These are phyloP conservation scores for Papiliotrema nemorosa DNA, from an alignment of 1,284 basidiomycete genomes.

Conservation along the genomic window DNA sequence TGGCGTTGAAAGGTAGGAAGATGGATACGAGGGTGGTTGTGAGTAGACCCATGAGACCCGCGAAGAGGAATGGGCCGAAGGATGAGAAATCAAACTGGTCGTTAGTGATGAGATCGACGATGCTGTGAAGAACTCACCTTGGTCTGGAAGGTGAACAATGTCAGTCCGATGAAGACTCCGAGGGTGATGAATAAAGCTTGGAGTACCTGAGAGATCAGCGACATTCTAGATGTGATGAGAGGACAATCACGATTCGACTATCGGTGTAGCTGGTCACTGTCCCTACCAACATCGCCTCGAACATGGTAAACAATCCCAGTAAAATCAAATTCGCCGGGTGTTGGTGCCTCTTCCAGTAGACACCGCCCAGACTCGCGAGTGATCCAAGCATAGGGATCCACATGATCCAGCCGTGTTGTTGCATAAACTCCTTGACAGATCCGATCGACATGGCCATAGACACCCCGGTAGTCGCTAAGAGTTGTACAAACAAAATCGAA, in stretches of 20 bases:
- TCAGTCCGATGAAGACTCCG: constrained; percentile 56
- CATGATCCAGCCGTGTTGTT: constrained; percentile 43
- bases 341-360: constrained; percentile 49
- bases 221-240: not conserved
- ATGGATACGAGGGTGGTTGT: constrained; percentile 41
- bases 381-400: constrained; percentile 45
- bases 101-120: not conserved
- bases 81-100: constrained; percentile 47
- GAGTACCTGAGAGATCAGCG: constrained; percentile 44
- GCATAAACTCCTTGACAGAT: constrained; percentile 35
- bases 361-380: constrained; percentile 40
- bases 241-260: constrained; percentile 37
- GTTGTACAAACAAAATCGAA: constrained; percentile 45
- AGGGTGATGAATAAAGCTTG: constrained; percentile 56
- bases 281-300: constrained; percentile 52
- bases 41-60: constrained; percentile 45
- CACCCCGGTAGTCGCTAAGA: constrained; percentile 36
- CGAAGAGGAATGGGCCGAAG: constrained; percentile 44
- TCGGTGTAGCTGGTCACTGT: constrained; percentile 46
- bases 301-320: constrained; percentile 53
- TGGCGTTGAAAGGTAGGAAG: constrained; percentile 49
- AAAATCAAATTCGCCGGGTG: constrained; percentile 53
- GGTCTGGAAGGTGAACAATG: constrained; percentile 54
- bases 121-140: constrained; percentile 28
- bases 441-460: constrained; percentile 31